A percentile compares a stretch with the other conserved stretches of the same genome.
Evolutionary conservation across 352 stramenopile species (phyloP).

Genomic region (Pythium sukuiense): DNA sequence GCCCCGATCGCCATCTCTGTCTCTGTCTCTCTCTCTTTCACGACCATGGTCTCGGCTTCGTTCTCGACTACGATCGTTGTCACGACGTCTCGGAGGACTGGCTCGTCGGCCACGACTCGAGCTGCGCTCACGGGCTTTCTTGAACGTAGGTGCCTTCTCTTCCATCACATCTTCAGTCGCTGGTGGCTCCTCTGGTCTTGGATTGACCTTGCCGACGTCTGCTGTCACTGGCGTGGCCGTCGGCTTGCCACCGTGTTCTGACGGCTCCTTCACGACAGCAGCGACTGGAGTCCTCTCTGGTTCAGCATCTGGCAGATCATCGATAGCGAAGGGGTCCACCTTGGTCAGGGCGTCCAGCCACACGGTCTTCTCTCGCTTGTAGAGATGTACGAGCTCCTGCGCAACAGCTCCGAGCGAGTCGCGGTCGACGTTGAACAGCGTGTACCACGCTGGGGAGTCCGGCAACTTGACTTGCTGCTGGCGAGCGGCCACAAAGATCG

Average conservation of each 20-base stretch:
- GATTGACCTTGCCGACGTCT: neutral
- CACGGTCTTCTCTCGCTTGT: conserved; percentile 50
- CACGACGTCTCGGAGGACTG: neutral
- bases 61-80: neutral
- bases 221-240: neutral
- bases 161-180: neutral
- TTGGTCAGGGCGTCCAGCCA: conserved; percentile 79
- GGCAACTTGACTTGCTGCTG: conserved; percentile 56
- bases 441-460: conserved; percentile 58
- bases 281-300: neutral
- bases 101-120: conserved; percentile 11
- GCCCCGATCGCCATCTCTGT: conserved; percentile 2
- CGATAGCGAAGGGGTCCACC: conserved; percentile 60
- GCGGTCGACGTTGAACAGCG: conserved; percentile 67
- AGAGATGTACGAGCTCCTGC: conserved; percentile 59
- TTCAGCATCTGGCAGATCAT: conserved; percentile 39
- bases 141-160: neutral
- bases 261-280: neutral
- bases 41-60: neutral
- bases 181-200: neutral
- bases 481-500: conserved; percentile 86
- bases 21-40: neutral
- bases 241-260: neutral
- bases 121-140: conserved; percentile 5
- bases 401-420: conserved; percentile 48